Evolutionary conservation across 2,329 filamentous ascomycete species (phyloP).

Genomic region (Lizonia empirigonia): DNA sequence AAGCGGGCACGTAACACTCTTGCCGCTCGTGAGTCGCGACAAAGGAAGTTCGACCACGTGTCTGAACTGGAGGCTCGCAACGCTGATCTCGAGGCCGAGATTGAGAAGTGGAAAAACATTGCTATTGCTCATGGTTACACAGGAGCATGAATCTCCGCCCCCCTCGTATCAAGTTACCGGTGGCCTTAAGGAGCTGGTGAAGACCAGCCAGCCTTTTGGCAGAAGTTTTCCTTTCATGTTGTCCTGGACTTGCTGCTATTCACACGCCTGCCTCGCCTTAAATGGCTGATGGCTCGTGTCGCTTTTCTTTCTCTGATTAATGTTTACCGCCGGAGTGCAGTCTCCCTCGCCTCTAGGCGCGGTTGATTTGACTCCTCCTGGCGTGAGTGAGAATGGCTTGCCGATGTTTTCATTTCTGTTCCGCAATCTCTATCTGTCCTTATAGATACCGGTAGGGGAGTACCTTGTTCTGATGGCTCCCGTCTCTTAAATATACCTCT

Average conservation of each 20-base stretch:
- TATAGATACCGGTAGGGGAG: background rate
- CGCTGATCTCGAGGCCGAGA: slow-evolving; percentile 64
- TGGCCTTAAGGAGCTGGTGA: slow-evolving; percentile 48
- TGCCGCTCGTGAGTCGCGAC: slow-evolving; percentile 89
- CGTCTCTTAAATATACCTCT: slow-evolving; percentile 9
- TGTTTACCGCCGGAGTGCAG: slow-evolving; percentile 39
- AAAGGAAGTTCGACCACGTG: slow-evolving; percentile 79
- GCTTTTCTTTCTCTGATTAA: slow-evolving; percentile 19
- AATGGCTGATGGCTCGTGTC: slow-evolving; percentile 20
- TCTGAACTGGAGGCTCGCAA: slow-evolving; percentile 77
- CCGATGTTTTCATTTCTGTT: background rate
- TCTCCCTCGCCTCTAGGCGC: slow-evolving; percentile 35
- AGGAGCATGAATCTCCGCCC: slow-evolving; percentile 42
- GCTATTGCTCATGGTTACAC: slow-evolving; percentile 47
- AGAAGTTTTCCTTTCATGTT: slow-evolving; percentile 31
- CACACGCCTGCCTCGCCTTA: slow-evolving; percentile 17
- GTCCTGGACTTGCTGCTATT: slow-evolving; percentile 13
- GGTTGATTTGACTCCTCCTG: slow-evolving; percentile 48
- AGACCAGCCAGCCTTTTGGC: slow-evolving; percentile 35
- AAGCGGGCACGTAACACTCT: slow-evolving; percentile 94
- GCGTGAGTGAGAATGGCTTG: slow-evolving; percentile 28
- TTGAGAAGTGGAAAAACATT: slow-evolving; percentile 52
- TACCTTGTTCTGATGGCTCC: background rate
- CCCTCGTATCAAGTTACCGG: slow-evolving; percentile 35
- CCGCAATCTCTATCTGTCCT: slow-evolving; percentile 1